Percentiles rank a stretch among this genome's conserved stretches.
Evolutionary conservation across 805 yeast species (phyloP).

Genomic region (Candida taoyuanica): DNA sequence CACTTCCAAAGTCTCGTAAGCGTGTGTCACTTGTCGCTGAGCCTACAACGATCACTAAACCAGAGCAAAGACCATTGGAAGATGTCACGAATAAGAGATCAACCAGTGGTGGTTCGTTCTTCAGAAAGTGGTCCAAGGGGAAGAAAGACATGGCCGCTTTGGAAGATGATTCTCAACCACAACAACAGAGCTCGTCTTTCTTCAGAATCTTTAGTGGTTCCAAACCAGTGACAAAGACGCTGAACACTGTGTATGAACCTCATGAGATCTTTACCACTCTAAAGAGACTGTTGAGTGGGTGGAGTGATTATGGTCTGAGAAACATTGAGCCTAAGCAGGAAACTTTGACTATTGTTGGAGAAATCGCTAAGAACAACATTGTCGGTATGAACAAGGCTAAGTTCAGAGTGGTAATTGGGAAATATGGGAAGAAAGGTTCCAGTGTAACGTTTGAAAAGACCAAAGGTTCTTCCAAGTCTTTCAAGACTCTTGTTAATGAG

Average conservation of each 20-base stretch:
- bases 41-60: not conserved
- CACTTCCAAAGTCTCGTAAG: slow-evolving; percentile 14
- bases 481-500: slow-evolving; percentile 55
- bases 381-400: slow-evolving; percentile 59
- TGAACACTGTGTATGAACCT: slow-evolving; percentile 31
- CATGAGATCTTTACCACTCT: slow-evolving; percentile 63
- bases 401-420: slow-evolving; percentile 49
- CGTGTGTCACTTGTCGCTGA: slow-evolving; percentile 10
- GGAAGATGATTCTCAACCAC: slow-evolving; percentile 13
- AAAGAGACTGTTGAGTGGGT: slow-evolving; percentile 54
- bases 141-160: slow-evolving; percentile 20
- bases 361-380: slow-evolving; percentile 56
- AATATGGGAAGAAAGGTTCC: slow-evolving; percentile 43
- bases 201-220: slow-evolving; percentile 30
- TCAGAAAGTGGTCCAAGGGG: slow-evolving; percentile 26
- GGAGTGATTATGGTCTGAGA: slow-evolving; percentile 69
- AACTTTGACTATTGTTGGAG: slow-evolving; percentile 49
- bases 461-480: slow-evolving; percentile 61
- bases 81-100: slow-evolving; percentile 25
- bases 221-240: slow-evolving; percentile 21
- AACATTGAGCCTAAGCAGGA: slow-evolving; percentile 44
- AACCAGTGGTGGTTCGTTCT: slow-evolving; percentile 23
- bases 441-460: slow-evolving; percentile 55
- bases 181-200: slow-evolving; percentile 22
- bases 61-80: slow-evolving; percentile 13